Evolutionary conservation across 2,329 filamentous ascomycete species (phyloP), one percentile per base, ranked within the genome.

Genomic region (Colletotrichum lupini): DNA sequence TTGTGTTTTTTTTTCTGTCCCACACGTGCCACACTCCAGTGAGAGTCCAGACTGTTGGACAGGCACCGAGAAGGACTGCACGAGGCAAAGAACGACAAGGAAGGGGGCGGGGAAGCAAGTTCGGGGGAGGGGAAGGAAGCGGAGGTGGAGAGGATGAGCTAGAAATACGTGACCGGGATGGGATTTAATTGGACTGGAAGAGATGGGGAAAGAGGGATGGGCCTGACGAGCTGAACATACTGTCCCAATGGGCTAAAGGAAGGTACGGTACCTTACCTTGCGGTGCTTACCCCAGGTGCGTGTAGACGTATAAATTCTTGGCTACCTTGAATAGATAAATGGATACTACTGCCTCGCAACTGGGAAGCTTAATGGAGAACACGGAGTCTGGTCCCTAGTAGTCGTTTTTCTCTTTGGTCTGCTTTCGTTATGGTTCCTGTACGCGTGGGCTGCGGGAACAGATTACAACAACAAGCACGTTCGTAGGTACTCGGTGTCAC

Each of bases 1-100:
- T 3, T 11, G 7, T 22, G 11, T 49, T 52, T 56, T 68, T 73
- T 68, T 73, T 73, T 59, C 66, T 64, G 66, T 73, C 70, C 70
- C 70, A 72, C 62, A 60, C 62, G 70, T 68, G 70, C 61, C 59
- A 53, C 68, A 32, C 46, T 12, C 67, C 42, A 49, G 49, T 42
- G 35, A 11, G 35, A 32, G 46, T 12, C 67, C 42, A 49, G 60
- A 46, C 55, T 24, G 22, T 35, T 28, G 57, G 16, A 30, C 30
- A 22, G 52, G 46, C 53, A 30, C 30, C 37, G 7, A 16, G 16
- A 42, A 14, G 35, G 53, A 28, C 35, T 49, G 32, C 19, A 53
- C 56, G 46, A 49, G n/a, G 19, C 42, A 28, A 63, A 42, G 37
- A 32, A 53, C 42, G 57, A 68, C 59, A 59, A 55, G 67, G 49